Evolutionary conservation across 352 stramenopile genomes (phyloP).

Genomic region (Pythium vanterpoolii): DNA sequence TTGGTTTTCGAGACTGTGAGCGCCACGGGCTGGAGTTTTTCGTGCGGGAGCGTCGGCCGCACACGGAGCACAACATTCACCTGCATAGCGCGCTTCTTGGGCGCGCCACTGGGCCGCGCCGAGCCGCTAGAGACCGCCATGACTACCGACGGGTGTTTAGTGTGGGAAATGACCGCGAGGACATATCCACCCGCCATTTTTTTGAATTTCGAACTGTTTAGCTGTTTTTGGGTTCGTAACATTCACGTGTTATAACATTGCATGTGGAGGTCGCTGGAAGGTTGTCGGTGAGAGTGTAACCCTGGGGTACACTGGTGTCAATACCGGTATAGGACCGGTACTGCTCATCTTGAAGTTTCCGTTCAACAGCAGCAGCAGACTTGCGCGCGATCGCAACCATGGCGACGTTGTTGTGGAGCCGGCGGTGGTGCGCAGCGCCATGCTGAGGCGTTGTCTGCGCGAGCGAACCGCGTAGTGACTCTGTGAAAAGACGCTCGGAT

Average conservation of each 20-base stretch:
- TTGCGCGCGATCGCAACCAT: conserved; percentile 45
- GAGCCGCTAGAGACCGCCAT: background rate
- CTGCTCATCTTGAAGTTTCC: conserved; percentile 18
- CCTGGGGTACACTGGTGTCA: background rate
- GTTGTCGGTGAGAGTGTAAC: background rate
- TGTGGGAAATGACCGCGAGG: background rate
- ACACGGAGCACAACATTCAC: conserved; percentile 43
- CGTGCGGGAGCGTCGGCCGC: conserved; percentile 30
- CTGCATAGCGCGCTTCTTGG: conserved; percentile 27
- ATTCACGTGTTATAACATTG: background rate
- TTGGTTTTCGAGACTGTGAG: conserved; percentile 21
- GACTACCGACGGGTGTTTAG: background rate
- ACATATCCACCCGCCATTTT: too few species aligned
- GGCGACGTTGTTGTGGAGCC: conserved; percentile 59
- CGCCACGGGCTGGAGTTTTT: conserved; percentile 23
- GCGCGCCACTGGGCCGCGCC: background rate
- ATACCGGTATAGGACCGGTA: conserved; percentile 18
- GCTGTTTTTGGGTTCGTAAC: background rate
- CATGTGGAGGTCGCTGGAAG: background rate
- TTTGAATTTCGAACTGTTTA: conserved; percentile 2
- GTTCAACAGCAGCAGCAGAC: conserved; percentile 18
- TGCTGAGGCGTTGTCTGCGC: background rate
- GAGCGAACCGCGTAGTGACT: conserved; percentile 28
- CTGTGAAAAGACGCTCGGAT: conserved; percentile 41
- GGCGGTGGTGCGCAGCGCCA: conserved; percentile 22